Percentiles rank a stretch among this genome's conserved stretches.
Evolutionary conservation across 2,329 filamentous ascomycete species (phyloP).

Genomic region (Alternaria infectoria): DNA sequence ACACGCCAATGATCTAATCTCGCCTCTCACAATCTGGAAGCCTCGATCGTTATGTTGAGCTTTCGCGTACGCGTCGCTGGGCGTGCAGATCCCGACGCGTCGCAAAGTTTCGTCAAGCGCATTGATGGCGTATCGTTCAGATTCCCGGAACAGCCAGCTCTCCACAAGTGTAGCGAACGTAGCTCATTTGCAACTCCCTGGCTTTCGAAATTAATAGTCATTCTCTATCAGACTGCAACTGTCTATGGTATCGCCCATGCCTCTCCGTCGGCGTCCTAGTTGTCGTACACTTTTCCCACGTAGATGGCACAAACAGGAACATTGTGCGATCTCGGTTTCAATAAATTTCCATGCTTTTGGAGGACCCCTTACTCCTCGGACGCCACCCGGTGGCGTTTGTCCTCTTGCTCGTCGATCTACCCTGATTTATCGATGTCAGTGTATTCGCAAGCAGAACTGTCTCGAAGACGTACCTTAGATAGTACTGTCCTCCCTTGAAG

Average conservation of each 20-base stretch:
- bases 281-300: not conserved
- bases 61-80: not conserved
- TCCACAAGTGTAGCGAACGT: not conserved
- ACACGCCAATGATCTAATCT: not conserved
- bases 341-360: not conserved
- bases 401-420: not conserved
- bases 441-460: not conserved
- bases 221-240: not conserved
- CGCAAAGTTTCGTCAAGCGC: not conserved
- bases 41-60: not conserved
- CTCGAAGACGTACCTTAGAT: not conserved
- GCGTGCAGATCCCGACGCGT: not conserved
- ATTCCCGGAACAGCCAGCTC: not conserved
- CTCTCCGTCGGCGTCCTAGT: not conserved
- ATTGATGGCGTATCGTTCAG: not conserved
- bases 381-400: slow-evolving; percentile 23
- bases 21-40: not conserved
- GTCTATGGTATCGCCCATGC: not conserved
- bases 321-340: not conserved
- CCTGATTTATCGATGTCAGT: not conserved
- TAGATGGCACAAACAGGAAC: not conserved
- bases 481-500: not conserved
- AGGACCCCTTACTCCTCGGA: not conserved
- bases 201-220: not conserved
- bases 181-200: not conserved